Base-by-base conservation (phyloP, 176 grass and related monocot genomes). In the Triticum urartu region DNA sequence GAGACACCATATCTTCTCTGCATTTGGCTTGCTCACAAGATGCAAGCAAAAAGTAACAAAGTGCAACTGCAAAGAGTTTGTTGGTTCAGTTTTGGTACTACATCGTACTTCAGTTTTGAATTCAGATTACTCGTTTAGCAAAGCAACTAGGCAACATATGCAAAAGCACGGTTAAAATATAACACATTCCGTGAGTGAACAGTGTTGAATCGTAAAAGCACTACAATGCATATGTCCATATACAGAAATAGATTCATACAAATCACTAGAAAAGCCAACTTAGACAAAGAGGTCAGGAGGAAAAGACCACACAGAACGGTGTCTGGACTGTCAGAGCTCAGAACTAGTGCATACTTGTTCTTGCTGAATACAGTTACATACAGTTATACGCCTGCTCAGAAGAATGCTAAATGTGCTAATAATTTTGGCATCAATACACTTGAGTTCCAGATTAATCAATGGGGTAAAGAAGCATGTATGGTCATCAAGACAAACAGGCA, bases 1-100 rank as follows among this genome's bases (percentile, higher is more conserved):
- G 72, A 85, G 32, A 82, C 1, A 26, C 17, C 50, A 17, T 40
- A 78, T 40, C 4, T 71, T 43, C 20, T 78, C 38, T 7, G 56
- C 28, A 68, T 47, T 17, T 15, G 42, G 83, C 28, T 18, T 80
- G 50, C 22, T 47, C 18, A 75, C 26, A 81, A 78, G 11, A 85
- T 52, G 28, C 6, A 80, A 11, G 35, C 18, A 89, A 78, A 32
- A 40, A 17, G 82, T 28, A 72, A 35, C 76, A 40, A 61, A 76
- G 14, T 48, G 78, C 34, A 84, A 40, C 12, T 48, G 47, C 47
- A 63, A 25, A 61, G 9, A 30, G 68, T 11, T 32, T n/a, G 2
- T 25, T 77, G 71, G 38, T 70, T n/a, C 33, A 52, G 8, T 6
- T 63, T 70, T 60, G 11, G 5, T 3, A 26, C 34, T 17, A 64